Base-by-base conservation (phyloP, 768 basidiomycete species). In the Suillus subaureus region DNA sequence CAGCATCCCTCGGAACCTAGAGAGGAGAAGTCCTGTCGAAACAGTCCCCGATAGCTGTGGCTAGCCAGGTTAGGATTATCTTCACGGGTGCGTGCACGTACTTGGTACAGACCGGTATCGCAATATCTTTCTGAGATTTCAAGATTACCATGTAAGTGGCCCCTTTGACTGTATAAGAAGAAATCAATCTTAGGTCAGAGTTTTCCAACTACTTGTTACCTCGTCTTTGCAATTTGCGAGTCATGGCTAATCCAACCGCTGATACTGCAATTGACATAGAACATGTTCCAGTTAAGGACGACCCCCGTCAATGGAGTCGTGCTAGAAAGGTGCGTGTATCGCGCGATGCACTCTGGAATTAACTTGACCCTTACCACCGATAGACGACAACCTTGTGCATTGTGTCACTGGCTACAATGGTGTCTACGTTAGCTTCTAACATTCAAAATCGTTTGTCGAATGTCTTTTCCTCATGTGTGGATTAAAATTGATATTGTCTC, bases 291-390 rank as follows among this genome's bases (percentile, higher is more conserved):
- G 88, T 90, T n/a, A 70, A 77, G 9, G 82, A 90, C 66, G 89
- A 90, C 73, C 89, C 89, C 15, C 82, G 87, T 58, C 71, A 77
- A 65, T 91, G 89, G 89, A 83, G 85, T 11, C 66, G 68, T 37
- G 61, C 81, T 39, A 82, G 86, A 69, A 90, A 91, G 81, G 89
- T 85, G 61, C 39, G 76, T 68, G 33, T 39, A 58, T 26, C 9
- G 18, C 57, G 39, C 18, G 4, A 16, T 40, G 23, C 26, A 39
- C 26, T 40, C 18, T 18, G 37, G 40, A 21, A 9, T 9, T 18
- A 7, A 21, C 11, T n/a, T 63, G 18, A 21, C 23, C 39, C 45
- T 61, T 35, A 61, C 21, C 55, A 54, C 64, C 33, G 21, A 49
- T 61, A 75, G 76, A 70, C 66, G 13, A 64, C 47, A 7, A 77